A percentile compares a stretch with the other conserved stretches of the same genome.
Conservation (phyloP, 495 filamentous ascomycete genomes). For the Talaromyces proteolyticus region DNA sequence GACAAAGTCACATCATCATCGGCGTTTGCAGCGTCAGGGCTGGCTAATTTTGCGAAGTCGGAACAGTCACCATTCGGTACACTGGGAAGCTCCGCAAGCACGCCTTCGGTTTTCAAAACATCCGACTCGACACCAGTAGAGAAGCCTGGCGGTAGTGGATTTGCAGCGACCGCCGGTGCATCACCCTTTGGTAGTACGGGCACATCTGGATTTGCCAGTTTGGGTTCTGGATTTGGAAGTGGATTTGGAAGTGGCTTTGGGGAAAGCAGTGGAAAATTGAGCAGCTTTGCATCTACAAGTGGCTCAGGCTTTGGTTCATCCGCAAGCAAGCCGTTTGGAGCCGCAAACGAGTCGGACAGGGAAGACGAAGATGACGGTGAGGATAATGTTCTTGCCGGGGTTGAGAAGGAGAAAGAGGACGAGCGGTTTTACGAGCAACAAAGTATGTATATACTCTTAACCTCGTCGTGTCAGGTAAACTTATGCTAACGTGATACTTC, state of each 20-base stretch:
- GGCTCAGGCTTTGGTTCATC: constrained; percentile 42
- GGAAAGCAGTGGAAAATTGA: constrained; percentile 46
- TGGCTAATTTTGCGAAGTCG: constrained; percentile 46
- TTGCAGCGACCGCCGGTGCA: constrained; percentile 20
- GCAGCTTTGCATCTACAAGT: constrained; percentile 64
- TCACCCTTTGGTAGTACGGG: constrained; percentile 22
- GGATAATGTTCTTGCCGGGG: constrained; percentile 37
- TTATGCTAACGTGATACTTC: constrained; percentile 12
- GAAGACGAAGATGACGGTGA: constrained; percentile 38
- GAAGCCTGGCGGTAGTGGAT: constrained; percentile 23
- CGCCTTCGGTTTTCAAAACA: constrained; percentile 32
- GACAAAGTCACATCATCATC: constrained; percentile 35
- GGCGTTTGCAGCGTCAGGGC: constrained; percentile 47
- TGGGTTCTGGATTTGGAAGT: constrained; percentile 37
- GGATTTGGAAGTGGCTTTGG: constrained; percentile 52
- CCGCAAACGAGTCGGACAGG: constrained; percentile 56
- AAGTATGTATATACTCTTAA: constrained; percentile 41
- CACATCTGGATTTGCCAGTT: constrained; percentile 25
- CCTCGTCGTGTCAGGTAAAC: not conserved
- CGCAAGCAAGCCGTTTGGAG: constrained; percentile 66
- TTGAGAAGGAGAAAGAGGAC: constrained; percentile 51
- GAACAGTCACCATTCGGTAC: constrained; percentile 53
- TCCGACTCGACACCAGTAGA: constrained; percentile 7
- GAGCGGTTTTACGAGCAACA: constrained; percentile 63
- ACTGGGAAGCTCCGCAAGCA: constrained; percentile 28